Percentiles rank a stretch among this genome's conserved stretches.
Conservation (phyloP, 352 stramenopile genomes). For the Phytophthora syringae region DNA sequence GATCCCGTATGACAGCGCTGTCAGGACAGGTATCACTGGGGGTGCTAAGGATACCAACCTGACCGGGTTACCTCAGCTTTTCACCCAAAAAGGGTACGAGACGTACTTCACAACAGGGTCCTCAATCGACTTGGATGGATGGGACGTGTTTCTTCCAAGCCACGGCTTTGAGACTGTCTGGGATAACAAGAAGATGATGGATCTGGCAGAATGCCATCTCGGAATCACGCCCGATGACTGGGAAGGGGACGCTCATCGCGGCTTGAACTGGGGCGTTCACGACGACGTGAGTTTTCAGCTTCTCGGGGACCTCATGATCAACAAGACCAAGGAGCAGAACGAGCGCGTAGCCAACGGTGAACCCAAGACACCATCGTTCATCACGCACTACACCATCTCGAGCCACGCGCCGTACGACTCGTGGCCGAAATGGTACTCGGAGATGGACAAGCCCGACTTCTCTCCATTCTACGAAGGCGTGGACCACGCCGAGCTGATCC, state of each 20-base stretch:
- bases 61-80: constrained; percentile 53
- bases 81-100: constrained; percentile 59
- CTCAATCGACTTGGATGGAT: constrained; percentile 50
- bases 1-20: constrained; percentile 48
- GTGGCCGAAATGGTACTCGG: constrained; percentile 45
- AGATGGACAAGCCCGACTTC: constrained; percentile 44
- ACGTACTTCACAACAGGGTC: constrained; percentile 53
- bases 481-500: constrained; percentile 29
- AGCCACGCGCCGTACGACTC: constrained; percentile 54
- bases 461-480: constrained; percentile 36
- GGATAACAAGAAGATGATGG: constrained; percentile 45
- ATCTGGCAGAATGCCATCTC: constrained; percentile 36
- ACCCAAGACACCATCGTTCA: constrained; percentile 50
- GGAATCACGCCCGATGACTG: constrained; percentile 45
- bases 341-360: constrained; percentile 26
- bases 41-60: constrained; percentile 37
- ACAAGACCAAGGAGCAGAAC: constrained; percentile 45
- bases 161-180: constrained; percentile 60
- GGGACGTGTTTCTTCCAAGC: constrained; percentile 47
- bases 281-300: constrained; percentile 57
- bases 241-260: constrained; percentile 23
- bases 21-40: constrained; percentile 40
- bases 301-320: constrained; percentile 51
- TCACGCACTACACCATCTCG: constrained; percentile 70
- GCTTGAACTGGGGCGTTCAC: constrained; percentile 51